Percentiles rank a stretch among this genome's conserved stretches.
Evolutionary conservation across 768 basidiomycete genomes (phyloP).

Genomic region (Pleurotus platypus): DNA sequence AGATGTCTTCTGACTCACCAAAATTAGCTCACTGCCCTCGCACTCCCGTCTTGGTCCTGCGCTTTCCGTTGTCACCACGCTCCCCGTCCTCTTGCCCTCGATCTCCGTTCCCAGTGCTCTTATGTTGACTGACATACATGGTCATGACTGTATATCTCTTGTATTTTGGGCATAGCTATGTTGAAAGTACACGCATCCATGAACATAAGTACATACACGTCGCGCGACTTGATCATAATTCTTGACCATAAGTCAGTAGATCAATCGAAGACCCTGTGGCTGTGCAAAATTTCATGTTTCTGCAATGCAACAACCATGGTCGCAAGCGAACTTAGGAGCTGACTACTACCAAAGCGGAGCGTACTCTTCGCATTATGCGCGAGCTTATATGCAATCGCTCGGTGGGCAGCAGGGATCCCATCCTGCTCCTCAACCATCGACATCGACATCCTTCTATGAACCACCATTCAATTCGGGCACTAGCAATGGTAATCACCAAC

Average conservation of each 20-base stretch:
- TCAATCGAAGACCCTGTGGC: too few relatives aligned
- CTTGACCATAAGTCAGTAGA: too few relatives aligned
- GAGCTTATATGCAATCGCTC: constrained; percentile 43
- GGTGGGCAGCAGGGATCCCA: constrained; percentile 10
- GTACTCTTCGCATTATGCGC: constrained; percentile 52
- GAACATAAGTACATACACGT: too few relatives aligned
- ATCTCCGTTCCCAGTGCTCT: neutral
- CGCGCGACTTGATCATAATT: too few relatives aligned
- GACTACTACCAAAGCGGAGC: constrained; percentile 19
- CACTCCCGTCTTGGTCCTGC: neutral
- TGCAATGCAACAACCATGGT: too few relatives aligned
- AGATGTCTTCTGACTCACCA: neutral
- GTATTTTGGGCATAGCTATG: constrained; percentile 6
- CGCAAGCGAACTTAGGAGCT: too few relatives aligned
- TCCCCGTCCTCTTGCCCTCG: neutral
- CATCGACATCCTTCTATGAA: constrained; percentile 32
- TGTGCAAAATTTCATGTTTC: too few relatives aligned
- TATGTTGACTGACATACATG: neutral
- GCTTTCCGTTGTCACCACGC: neutral
- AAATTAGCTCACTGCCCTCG: neutral
- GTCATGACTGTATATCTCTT: neutral
- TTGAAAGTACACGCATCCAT: constrained; percentile 3
- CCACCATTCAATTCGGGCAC: neutral
- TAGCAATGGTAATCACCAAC: neutral
- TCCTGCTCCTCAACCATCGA: constrained; percentile 30